Percentiles rank a stretch among this genome's conserved stretches.
phyloP scores from a whole-genome alignment of 108 stramenopile species.

The Nitzschia palea region DNA sequence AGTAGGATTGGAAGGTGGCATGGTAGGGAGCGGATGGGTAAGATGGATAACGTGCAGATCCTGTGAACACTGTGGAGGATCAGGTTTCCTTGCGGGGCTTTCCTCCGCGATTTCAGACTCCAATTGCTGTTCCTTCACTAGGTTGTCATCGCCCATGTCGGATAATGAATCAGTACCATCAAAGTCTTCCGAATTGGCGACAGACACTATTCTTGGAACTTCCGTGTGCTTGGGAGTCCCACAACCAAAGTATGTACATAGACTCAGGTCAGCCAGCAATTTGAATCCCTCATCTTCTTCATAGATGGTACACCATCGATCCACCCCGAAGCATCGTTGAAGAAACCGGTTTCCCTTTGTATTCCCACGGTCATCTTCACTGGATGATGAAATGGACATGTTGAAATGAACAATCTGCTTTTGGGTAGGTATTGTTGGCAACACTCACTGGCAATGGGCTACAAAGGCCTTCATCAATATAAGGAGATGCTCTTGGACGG shows the following conservation, averaged over 20 bases:
- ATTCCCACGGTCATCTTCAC: too few relatives aligned
- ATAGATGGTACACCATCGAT: background rate
- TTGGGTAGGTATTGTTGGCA: too few relatives aligned
- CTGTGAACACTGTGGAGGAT: background rate
- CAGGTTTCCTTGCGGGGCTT: background rate
- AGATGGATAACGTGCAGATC: background rate
- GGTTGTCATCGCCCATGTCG: slow-evolving; percentile 1
- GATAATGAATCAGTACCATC: background rate
- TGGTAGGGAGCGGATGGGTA: background rate
- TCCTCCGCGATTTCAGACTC: background rate
- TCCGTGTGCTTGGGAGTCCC: background rate
- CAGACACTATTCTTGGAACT: slow-evolving; percentile 1
- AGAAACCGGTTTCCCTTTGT: background rate
- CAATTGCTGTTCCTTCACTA: background rate
- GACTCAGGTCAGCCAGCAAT: slow-evolving; percentile 9
- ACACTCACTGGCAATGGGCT: too few relatives aligned
- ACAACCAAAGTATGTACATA: slow-evolving; percentile 12
- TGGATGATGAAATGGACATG: too few relatives aligned
- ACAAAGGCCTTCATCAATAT: too few relatives aligned
- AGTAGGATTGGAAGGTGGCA: background rate
- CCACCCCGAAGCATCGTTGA: background rate
- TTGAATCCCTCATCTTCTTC: slow-evolving; percentile 13
- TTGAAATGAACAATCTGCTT: too few relatives aligned
- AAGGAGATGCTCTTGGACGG: too few relatives aligned
- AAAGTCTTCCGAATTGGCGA: slow-evolving; percentile 8